Conservation (phyloP, 331 rosid species). For the Malus hybrid region DNA sequence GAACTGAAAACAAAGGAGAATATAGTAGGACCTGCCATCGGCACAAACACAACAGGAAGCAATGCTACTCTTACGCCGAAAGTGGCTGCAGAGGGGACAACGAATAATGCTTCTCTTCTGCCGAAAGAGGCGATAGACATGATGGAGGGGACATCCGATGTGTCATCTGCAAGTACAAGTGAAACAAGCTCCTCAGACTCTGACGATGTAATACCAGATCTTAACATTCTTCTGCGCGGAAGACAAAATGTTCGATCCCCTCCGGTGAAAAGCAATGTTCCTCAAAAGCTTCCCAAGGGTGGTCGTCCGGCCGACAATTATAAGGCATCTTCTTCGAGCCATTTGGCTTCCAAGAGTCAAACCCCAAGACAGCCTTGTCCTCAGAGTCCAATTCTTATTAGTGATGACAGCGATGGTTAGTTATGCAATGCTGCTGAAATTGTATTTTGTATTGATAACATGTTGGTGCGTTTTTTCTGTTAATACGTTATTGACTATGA, state of each 20-base stretch:
- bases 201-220: not conserved
- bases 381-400: not conserved
- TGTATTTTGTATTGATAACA: not conserved
- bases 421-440: not conserved
- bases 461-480: too few species aligned
- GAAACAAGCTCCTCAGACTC: constrained; percentile 23
- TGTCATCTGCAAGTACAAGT: constrained; percentile 37
- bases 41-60: too few species aligned
- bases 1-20: not conserved
- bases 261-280: not conserved
- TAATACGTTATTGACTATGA: not conserved
- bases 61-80: too few species aligned
- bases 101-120: too few species aligned
- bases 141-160: constrained; percentile 14
- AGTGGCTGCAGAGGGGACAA: too few species aligned
- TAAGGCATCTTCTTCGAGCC: too few species aligned
- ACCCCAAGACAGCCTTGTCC: not conserved
- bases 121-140: not conserved
- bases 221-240: not conserved
- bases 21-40: too few species aligned
- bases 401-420: constrained; percentile 3
- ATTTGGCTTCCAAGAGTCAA: not conserved
- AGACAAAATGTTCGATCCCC: not conserved
- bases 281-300: not conserved
- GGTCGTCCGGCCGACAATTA: not conserved